A percentile compares a stretch with the other conserved stretches of the same genome.
Conservation (phyloP, 768 basidiomycete species). For the Kwoniella newhampshirensis region DNA sequence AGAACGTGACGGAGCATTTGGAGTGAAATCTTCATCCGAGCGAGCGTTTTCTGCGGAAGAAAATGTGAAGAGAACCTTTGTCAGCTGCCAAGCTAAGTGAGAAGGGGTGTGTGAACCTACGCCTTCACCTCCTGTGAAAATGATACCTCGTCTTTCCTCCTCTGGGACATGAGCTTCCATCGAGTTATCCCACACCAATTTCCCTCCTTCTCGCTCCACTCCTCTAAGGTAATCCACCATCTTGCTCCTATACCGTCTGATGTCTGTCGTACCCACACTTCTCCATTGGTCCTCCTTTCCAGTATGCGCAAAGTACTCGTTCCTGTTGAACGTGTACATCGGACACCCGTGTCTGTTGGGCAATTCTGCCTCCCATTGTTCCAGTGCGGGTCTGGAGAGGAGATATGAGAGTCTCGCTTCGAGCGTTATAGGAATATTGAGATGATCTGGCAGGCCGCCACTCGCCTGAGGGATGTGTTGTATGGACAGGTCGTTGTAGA, state of each 20-base stretch:
- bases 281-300: slow-evolving; percentile 47
- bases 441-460: slow-evolving; percentile 27
- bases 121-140: slow-evolving; percentile 45
- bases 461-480: slow-evolving; percentile 23
- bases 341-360: slow-evolving; percentile 41
- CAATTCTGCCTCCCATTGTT: slow-evolving; percentile 44
- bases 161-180: slow-evolving; percentile 23
- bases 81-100: neutral
- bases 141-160: slow-evolving; percentile 38
- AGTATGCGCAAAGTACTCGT: slow-evolving; percentile 49
- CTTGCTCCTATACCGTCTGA: slow-evolving; percentile 40
- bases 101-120: slow-evolving; percentile 27
- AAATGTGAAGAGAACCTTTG: neutral
- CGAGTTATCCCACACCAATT: slow-evolving; percentile 41
- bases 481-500: slow-evolving; percentile 6
- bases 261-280: slow-evolving; percentile 29
- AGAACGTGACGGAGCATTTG: slow-evolving; percentile 54
- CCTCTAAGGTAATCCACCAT: slow-evolving; percentile 41
- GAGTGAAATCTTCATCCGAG: slow-evolving; percentile 50
- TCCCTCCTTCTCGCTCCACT: slow-evolving; percentile 39
- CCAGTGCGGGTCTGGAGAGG: slow-evolving; percentile 35
- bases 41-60: slow-evolving; percentile 45
- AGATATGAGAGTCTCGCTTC: slow-evolving; percentile 38
- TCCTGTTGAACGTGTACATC: slow-evolving; percentile 43
- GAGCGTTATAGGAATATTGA: slow-evolving; percentile 31